Base-by-base conservation (phyloP, 2,329 filamentous ascomycete species). In the Colletotrichum sp. region DNA sequence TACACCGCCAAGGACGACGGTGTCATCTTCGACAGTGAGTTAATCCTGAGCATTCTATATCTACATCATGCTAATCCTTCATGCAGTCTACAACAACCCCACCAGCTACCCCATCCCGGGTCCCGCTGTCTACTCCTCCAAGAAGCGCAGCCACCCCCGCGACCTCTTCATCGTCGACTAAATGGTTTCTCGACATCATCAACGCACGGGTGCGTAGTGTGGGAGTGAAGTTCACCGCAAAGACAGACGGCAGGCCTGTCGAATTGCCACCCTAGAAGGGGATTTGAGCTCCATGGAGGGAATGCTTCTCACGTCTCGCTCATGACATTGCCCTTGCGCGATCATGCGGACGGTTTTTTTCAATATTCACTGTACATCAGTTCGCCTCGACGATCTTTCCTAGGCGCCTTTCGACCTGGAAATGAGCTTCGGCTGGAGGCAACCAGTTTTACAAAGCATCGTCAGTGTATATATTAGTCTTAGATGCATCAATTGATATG, bases 1-100 rank as follows among this genome's bases (percentile, higher is more conserved):
- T 87, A 87, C 80, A 83, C 79, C 8, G 75, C 81, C 21, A 70
- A 77, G 5, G 84, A 85, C 69, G 79, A 82, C n/a, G 84, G 83
- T 26, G 81, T 85, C 68, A 80, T 81, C 18, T 85, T 84, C 78
- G 83, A 84, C 80, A 52, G 44, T 52, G 12, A 52, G 44, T 52
- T 52, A 52, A 0, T 52, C 44, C 44, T 21, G n/a, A 1, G 10
- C 44, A 24, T 1, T 52, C 44, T 52, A 1, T 1, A 79, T 85
- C 57, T 83, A 63, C 59, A 59, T 1, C n/a, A 21, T 52, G 44
- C 44, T 59, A 59, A 59, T 26, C 16, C 6, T 28, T 28, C 21
- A 28, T 3, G 8, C 55, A 59, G 55, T 28, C 55, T 59, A 83
- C 78, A 68, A 71, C 64, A 39, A 76, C 8, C 81, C 80, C 71